A percentile compares a stretch with the other conserved stretches of the same genome.
These are phyloP conservation scores for Aureoboletus auriporus DNA, from an alignment of 768 basidiomycete genomes.

Conservation along the genomic window DNA sequence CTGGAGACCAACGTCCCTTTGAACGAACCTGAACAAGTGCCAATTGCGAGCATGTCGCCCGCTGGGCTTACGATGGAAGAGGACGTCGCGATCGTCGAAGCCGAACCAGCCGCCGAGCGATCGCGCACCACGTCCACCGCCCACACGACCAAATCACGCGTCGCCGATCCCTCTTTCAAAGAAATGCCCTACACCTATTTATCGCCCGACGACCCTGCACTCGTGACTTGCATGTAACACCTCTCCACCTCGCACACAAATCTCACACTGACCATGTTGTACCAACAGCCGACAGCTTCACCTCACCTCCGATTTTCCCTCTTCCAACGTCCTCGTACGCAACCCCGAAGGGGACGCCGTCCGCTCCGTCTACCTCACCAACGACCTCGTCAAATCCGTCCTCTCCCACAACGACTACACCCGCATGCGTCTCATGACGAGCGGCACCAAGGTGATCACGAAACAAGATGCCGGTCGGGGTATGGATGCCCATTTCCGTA, in stretches of 20 bases:
- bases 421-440: slow-evolving; percentile 80
- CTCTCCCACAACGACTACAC: slow-evolving; percentile 79
- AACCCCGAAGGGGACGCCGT: slow-evolving; percentile 70
- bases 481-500: slow-evolving; percentile 57
- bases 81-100: not conserved
- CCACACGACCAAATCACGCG: slow-evolving; percentile 5
- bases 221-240: slow-evolving; percentile 70
- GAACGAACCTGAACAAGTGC: slow-evolving; percentile 2
- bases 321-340: slow-evolving; percentile 76
- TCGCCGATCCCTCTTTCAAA: slow-evolving; percentile 52
- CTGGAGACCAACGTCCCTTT: slow-evolving; percentile 26
- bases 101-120: not conserved
- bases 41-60: slow-evolving; percentile 5
- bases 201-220: slow-evolving; percentile 60
- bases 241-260: not conserved
- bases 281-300: slow-evolving; percentile 64
- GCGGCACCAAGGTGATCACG: slow-evolving; percentile 91
- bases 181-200: slow-evolving; percentile 92
- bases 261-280: not conserved
- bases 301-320: slow-evolving; percentile 68
- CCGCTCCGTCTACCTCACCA: slow-evolving; percentile 85
- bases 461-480: slow-evolving; percentile 79
- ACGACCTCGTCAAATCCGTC: slow-evolving; percentile 78
- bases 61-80: slow-evolving; percentile 3
- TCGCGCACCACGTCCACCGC: not conserved